These are phyloP conservation scores for Amoebophrya sp. DNA, from an alignment of 169 alveolate species.

Conservation along the genomic window DNA sequence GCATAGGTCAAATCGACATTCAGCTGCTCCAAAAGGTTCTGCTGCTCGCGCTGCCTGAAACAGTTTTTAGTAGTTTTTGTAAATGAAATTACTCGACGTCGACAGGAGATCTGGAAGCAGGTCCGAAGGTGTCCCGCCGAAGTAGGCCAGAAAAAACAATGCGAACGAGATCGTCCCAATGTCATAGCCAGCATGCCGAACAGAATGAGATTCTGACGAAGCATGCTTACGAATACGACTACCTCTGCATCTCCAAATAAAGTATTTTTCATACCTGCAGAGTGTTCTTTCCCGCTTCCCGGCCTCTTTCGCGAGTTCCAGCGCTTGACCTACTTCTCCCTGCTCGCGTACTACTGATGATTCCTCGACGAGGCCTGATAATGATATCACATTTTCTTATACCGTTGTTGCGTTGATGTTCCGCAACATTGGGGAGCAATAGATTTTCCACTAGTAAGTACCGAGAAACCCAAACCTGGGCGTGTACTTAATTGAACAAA, in stretches of 20 bases:
- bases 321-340: constrained; percentile 31
- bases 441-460: not conserved
- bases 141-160: not conserved
- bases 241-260: not conserved
- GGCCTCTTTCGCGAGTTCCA: constrained; percentile 45
- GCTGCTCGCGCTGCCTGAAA: constrained; percentile 29
- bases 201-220: not conserved
- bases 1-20: constrained; percentile 70
- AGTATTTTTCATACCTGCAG: not conserved
- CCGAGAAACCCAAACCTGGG: not conserved
- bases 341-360: not conserved
- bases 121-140: not conserved
- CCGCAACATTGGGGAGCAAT: not conserved
- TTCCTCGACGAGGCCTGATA: not conserved
- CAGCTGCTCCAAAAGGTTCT: constrained; percentile 45
- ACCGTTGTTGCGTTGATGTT: too few species aligned
- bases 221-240: not conserved
- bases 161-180: not conserved
- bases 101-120: not conserved
- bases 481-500: not conserved
- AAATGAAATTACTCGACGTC: not conserved
- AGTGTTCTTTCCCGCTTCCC: constrained; percentile 35
- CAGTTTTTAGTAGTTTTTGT: not conserved
- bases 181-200: not conserved
- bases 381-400: not conserved